Evolutionary conservation across 306 rosid species (phyloP).

Genomic region (Cyamopsis tetragonoloba): DNA sequence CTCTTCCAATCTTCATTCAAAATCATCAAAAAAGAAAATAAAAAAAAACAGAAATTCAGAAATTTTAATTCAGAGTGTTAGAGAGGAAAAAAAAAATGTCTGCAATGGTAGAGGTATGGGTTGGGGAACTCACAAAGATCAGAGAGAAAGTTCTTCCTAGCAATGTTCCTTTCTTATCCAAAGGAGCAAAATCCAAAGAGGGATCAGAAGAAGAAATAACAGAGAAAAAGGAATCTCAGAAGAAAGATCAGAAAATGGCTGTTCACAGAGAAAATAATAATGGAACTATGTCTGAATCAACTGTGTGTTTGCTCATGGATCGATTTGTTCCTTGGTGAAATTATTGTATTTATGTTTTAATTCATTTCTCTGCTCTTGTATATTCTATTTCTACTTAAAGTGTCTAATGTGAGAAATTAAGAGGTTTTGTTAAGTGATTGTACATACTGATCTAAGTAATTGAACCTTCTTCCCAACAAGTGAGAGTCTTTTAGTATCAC

Average conservation of each 20-base stretch:
- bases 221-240: slow-evolving; percentile 18
- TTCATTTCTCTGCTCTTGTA: no score
- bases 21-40: background rate
- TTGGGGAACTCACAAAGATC: slow-evolving; percentile 61
- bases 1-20: background rate
- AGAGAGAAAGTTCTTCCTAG: slow-evolving; percentile 41
- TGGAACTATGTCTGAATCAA: slow-evolving; percentile 60
- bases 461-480: no score
- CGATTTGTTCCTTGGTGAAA: slow-evolving; percentile 82
- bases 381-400: background rate
- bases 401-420: no score
- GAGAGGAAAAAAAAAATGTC: slow-evolving; percentile 41
- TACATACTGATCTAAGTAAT: no score
- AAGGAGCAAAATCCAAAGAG: slow-evolving; percentile 35
- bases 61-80: background rate
- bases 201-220: slow-evolving; percentile 17
- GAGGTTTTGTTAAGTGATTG: no score
- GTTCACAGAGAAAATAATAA: slow-evolving; percentile 8
- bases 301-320: slow-evolving; percentile 75
- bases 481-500: no score
- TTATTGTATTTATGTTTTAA: no score
- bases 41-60: background rate
- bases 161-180: slow-evolving; percentile 24
- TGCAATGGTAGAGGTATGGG: slow-evolving; percentile 61
- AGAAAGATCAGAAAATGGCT: background rate